Conservation (phyloP, 768 basidiomycete species). For the Tricholoma hemisulphureum region DNA sequence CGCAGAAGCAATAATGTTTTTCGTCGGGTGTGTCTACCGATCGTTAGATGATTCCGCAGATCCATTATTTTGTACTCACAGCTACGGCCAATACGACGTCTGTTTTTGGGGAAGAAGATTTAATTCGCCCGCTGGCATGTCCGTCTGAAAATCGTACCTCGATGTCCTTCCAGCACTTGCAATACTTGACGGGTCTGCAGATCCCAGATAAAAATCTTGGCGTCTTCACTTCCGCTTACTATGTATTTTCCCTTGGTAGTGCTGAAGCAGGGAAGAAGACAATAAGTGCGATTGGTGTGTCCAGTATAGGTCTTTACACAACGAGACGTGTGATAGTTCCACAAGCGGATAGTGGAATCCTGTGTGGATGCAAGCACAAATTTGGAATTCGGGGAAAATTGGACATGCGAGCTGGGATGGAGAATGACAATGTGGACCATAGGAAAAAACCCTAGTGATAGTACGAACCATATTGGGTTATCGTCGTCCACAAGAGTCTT, state of each 20-base stretch:
- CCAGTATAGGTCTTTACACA: conserved; percentile 93
- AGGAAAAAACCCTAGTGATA: background rate
- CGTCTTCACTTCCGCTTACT: conserved; percentile 88
- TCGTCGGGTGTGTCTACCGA: conserved; percentile 71
- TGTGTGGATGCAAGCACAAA: conserved; percentile 90
- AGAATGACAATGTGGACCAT: conserved; percentile 6
- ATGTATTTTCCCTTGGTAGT: conserved; percentile 65
- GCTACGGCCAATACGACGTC: conserved; percentile 78
- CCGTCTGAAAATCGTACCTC: conserved; percentile 48
- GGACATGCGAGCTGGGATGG: conserved; percentile 69
- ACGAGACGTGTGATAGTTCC: conserved; percentile 89
- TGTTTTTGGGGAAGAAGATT: conserved; percentile 15
- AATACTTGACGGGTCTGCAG: conserved; percentile 75
- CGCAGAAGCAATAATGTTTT: conserved; percentile 80
- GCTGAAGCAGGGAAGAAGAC: conserved; percentile 67
- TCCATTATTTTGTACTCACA: conserved; percentile 34
- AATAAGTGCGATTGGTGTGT: conserved; percentile 84
- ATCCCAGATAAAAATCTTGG: conserved; percentile 88
- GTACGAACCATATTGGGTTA: conserved; percentile 80
- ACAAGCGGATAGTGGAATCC: conserved; percentile 90
- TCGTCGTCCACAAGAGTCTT: conserved; percentile 97
- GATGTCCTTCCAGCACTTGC: conserved; percentile 76
- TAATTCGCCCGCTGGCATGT: background rate
- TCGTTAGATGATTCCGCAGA: conserved; percentile 7
- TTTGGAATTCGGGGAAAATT: conserved; percentile 89